phyloP scores from a whole-genome alignment of 2,329 filamentous ascomycete genomes.

The Lojkania enalia region DNA sequence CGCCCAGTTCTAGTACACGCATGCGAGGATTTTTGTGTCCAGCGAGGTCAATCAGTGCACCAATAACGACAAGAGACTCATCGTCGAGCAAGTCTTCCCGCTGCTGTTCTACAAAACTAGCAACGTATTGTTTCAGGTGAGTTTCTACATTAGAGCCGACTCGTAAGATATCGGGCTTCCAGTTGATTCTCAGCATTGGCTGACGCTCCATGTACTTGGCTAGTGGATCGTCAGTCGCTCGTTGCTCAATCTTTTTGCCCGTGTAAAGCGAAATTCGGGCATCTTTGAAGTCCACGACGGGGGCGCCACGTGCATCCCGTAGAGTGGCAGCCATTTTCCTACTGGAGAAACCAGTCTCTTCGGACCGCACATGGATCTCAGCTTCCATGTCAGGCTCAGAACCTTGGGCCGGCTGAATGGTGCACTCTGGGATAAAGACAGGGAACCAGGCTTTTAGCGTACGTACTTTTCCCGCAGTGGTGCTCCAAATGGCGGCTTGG shows the following conservation, averaged over 20 bases:
- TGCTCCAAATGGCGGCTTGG: no score
- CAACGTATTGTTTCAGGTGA: neutral
- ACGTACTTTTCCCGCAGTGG: no score
- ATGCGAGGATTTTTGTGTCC: slow-evolving; percentile 5
- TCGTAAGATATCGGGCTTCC: slow-evolving; percentile 3
- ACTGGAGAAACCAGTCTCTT: slow-evolving; percentile 5
- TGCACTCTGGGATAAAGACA: no score
- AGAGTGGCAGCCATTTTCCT: slow-evolving; percentile 4
- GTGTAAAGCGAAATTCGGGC: slow-evolving; percentile 1
- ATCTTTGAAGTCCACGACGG: slow-evolving; percentile 2
- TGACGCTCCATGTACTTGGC: neutral
- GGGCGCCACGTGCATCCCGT: slow-evolving; percentile 4
- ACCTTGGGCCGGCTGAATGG: no score
- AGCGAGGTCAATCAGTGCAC: slow-evolving; percentile 2
- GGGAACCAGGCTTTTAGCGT: no score
- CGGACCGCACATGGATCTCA: slow-evolving; percentile 4
- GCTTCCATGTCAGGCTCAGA: no score
- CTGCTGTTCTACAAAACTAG: neutral
- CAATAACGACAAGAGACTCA: neutral
- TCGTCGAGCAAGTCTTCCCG: slow-evolving; percentile 2
- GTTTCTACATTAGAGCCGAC: neutral
- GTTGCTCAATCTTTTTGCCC: slow-evolving; percentile 4
- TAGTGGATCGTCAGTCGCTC: neutral
- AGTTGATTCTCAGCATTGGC: slow-evolving; percentile 1
- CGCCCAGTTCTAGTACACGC: slow-evolving; percentile 3